Evolutionary conservation across 129 eudicot species (phyloP).

Genomic region (Artemisia argyi): DNA sequence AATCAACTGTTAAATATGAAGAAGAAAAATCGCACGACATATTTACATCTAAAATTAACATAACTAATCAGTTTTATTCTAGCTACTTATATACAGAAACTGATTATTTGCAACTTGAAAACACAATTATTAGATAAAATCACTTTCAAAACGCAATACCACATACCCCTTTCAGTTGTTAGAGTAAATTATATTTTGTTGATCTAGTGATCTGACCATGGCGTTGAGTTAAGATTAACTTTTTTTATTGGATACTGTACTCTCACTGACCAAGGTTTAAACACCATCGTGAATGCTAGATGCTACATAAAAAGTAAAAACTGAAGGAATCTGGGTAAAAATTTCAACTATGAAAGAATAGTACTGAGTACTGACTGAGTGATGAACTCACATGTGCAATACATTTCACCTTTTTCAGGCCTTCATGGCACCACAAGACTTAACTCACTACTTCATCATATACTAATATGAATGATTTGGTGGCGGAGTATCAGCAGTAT

Average conservation of each 20-base stretch:
- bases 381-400: constrained; percentile 1
- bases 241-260: constrained; percentile 2
- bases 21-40: too few relatives aligned
- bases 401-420: background rate
- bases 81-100: too few relatives aligned
- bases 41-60: too few relatives aligned
- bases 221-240: constrained; percentile 6
- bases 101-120: too few relatives aligned
- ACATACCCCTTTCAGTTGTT: too few relatives aligned
- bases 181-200: too few relatives aligned
- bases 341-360: constrained; percentile 12
- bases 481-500: constrained; percentile 68
- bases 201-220: too few relatives aligned
- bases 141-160: too few relatives aligned
- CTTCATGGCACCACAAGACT: background rate
- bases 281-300: background rate
- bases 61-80: too few relatives aligned
- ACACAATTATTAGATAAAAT: too few relatives aligned
- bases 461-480: constrained; percentile 78
- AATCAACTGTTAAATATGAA: too few relatives aligned
- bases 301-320: constrained; percentile 2
- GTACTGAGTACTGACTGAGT: constrained; percentile 9
- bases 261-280: background rate
- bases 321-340: constrained; percentile 5
- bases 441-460: background rate